Conservation (phyloP, 2,329 filamentous ascomycete genomes). For the Alternaria ventricosa region DNA sequence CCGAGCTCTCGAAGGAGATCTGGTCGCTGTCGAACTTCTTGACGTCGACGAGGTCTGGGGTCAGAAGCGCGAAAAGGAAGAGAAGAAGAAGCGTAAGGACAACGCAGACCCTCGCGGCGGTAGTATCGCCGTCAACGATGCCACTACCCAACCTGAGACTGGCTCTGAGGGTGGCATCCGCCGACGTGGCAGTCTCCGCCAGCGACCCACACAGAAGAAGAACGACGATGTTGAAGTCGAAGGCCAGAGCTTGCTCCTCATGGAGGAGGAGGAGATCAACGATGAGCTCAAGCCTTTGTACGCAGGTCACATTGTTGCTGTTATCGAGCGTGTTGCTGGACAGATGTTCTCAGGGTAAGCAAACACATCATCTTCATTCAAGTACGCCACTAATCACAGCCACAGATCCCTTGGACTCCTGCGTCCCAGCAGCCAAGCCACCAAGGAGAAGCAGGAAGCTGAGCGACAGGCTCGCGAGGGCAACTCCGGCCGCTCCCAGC, state of each 20-base stretch:
- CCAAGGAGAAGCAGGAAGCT: constrained; percentile 98
- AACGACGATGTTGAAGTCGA: constrained; percentile 99
- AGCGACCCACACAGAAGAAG: constrained; percentile 98
- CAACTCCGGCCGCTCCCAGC: constrained; percentile 72
- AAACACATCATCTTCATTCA: neutral
- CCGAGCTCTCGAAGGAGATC: constrained; percentile 91
- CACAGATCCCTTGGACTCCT: constrained; percentile 82
- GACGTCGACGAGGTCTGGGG: constrained; percentile 99
- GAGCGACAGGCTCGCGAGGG: constrained; percentile 92
- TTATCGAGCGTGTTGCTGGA: constrained; percentile 94
- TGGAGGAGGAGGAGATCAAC: constrained; percentile 98
- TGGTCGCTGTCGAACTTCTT: constrained; percentile 93
- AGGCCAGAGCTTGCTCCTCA: constrained; percentile 92
- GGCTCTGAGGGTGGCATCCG: constrained; percentile 83
- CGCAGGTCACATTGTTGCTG: constrained; percentile 94
- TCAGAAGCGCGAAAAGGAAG: constrained; percentile 98
- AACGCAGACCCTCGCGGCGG: constrained; percentile 90
- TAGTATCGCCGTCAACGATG: constrained; percentile 72
- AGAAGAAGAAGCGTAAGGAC: constrained; percentile 99
- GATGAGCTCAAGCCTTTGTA: constrained; percentile 98
- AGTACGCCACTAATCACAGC: constrained; percentile 12
- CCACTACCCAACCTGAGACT: constrained; percentile 62
- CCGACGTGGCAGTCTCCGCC: constrained; percentile 90
- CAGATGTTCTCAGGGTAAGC: constrained; percentile 89
- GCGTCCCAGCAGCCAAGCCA: constrained; percentile 95